A percentile compares a stretch with the other conserved stretches of the same genome.
Evolutionary conservation across 441 rosid species (phyloP).

Genomic region (Adansonia grandidieri): DNA sequence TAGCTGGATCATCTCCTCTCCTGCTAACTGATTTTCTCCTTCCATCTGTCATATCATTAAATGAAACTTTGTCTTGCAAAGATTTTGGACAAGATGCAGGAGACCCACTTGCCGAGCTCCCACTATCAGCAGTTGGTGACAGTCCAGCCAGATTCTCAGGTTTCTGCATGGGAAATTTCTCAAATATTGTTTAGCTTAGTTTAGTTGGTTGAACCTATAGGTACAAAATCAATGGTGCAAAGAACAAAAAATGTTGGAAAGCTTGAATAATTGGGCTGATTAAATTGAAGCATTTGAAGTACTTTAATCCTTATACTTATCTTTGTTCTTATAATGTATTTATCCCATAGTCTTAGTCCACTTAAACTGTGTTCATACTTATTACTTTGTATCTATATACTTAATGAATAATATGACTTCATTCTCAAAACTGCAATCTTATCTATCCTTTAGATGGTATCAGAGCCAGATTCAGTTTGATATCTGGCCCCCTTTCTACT

Average conservation of each 20-base stretch:
- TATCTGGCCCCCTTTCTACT: no score
- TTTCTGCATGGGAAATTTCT: slow-evolving; percentile 52
- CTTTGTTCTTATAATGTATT: no score
- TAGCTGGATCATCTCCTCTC: slow-evolving; percentile 50
- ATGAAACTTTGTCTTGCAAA: slow-evolving; percentile 48
- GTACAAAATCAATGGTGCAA: slow-evolving; percentile 8
- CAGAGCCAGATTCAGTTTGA: no score
- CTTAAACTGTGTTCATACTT: no score
- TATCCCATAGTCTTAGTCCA: no score
- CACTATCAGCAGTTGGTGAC: slow-evolving; percentile 57
- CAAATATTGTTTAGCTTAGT: neutral
- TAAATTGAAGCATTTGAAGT: neutral
- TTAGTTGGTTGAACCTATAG: slow-evolving; percentile 6
- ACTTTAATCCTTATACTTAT: neutral
- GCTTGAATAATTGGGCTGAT: neutral
- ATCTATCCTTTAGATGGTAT: no score
- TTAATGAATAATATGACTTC: no score
- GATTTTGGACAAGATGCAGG: slow-evolving; percentile 71
- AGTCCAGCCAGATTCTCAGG: slow-evolving; percentile 67
- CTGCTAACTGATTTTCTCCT: slow-evolving; percentile 66
- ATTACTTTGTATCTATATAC: no score
- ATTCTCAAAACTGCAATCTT: no score
- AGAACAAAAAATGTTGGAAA: slow-evolving; percentile 6
- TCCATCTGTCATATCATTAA: slow-evolving; percentile 46
- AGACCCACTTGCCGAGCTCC: slow-evolving; percentile 65